Evolutionary conservation across 129 eudicot species (phyloP).

Genomic region (Flaveria brownii): DNA sequence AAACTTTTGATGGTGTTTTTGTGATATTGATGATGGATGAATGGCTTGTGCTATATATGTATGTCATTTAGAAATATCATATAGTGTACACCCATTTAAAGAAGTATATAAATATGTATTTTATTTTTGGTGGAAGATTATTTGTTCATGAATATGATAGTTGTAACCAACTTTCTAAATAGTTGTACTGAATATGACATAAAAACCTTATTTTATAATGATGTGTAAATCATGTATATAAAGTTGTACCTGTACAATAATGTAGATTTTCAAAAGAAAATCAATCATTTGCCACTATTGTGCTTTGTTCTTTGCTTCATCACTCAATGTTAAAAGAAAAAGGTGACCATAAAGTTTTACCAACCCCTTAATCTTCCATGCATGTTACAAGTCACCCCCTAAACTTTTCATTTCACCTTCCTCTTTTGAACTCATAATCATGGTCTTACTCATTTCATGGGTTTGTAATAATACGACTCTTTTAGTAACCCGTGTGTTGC

Average conservation of each 20-base stretch:
- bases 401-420: not conserved
- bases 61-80: constrained; percentile 35
- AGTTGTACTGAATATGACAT: constrained; percentile 22
- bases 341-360: constrained; percentile 24
- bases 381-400: constrained; percentile 5
- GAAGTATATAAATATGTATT: constrained; percentile 37
- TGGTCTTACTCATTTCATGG: not conserved
- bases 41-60: constrained; percentile 36
- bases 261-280: constrained; percentile 24
- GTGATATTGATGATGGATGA: constrained; percentile 39
- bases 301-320: constrained; percentile 35
- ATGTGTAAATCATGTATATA: constrained; percentile 29
- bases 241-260: constrained; percentile 31
- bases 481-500: not conserved
- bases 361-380: not conserved
- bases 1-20: constrained; percentile 41
- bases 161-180: constrained; percentile 8
- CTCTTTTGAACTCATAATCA: not conserved
- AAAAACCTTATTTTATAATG: constrained; percentile 13
- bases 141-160: constrained; percentile 15
- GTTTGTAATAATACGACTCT: not conserved
- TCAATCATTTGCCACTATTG: constrained; percentile 29
- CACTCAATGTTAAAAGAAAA: constrained; percentile 27
- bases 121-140: constrained; percentile 16
- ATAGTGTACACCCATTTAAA: constrained; percentile 25